Evolutionary conservation across 306 rosid species (phyloP).

Genomic region (Cicer judaicum): DNA sequence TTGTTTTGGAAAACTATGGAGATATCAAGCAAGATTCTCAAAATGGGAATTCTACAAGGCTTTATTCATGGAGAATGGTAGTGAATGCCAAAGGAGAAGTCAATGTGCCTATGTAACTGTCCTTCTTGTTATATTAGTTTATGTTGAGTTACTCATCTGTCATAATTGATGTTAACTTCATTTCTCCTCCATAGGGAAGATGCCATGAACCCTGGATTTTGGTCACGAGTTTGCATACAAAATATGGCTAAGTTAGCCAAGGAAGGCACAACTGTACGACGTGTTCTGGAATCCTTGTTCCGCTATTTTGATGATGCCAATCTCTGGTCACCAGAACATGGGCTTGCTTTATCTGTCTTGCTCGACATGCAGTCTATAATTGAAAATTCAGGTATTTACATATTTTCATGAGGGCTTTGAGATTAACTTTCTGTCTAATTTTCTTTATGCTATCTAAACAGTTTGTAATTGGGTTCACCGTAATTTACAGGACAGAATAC

Average conservation of each 20-base stretch:
- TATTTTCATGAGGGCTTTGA: constrained; percentile 41
- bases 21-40: constrained; percentile 46
- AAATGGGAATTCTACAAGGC: constrained; percentile 44
- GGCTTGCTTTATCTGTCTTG: constrained; percentile 67
- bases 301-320: constrained; percentile 65
- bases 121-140: constrained; percentile 39
- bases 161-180: constrained; percentile 30
- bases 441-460: constrained; percentile 30
- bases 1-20: constrained; percentile 69
- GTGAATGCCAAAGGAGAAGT: constrained; percentile 68
- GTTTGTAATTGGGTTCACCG: constrained; percentile 32
- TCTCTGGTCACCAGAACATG: constrained; percentile 73
- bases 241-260: constrained; percentile 79
- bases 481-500: constrained; percentile 81
- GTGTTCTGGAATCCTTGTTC: constrained; percentile 70
- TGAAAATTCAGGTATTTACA: constrained; percentile 62
- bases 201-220: constrained; percentile 54
- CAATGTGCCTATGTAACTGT: constrained; percentile 55
- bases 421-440: constrained; percentile 25
- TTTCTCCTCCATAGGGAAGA: constrained; percentile 55
- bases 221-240: constrained; percentile 72
- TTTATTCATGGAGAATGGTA: constrained; percentile 59
- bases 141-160: constrained; percentile 25
- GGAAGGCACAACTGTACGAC: constrained; percentile 75
- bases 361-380: constrained; percentile 66